phyloP scores from a whole-genome alignment of 1,139 yeast species.

The Scheffersomyces segobiensis region DNA sequence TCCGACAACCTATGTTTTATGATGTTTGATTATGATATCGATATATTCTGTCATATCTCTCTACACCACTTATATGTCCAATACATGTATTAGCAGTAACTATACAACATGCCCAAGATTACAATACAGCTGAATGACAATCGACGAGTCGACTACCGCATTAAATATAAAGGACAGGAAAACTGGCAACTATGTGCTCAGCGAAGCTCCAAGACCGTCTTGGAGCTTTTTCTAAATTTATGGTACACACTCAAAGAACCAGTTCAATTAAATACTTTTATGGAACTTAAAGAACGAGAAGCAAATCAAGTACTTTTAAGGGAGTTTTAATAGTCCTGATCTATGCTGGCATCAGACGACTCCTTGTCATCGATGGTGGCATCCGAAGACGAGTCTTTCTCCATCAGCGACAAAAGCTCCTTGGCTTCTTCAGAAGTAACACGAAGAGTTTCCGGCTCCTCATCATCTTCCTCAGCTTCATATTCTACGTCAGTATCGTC shows the following conservation, averaged over 20 bases:
- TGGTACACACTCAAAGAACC: not conserved
- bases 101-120: not conserved
- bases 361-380: not conserved
- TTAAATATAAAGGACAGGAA: not conserved
- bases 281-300: not conserved
- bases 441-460: not conserved
- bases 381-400: not conserved
- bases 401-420: not conserved
- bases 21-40: too few species aligned
- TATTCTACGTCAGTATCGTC: slow-evolving; percentile 42
- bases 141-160: not conserved
- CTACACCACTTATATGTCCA: not conserved
- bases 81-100: not conserved
- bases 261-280: not conserved
- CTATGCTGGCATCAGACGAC: not conserved
- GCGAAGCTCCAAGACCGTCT: not conserved
- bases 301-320: not conserved
- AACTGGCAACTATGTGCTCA: not conserved
- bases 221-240: not conserved
- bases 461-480: slow-evolving; percentile 7
- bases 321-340: not conserved
- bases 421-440: not conserved
- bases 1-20: too few species aligned
- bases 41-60: not conserved
- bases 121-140: not conserved